Percentiles rank a stretch among this genome's conserved stretches.
phyloP scores from a whole-genome alignment of 208 protist species.

The Leishmania braziliensis region DNA sequence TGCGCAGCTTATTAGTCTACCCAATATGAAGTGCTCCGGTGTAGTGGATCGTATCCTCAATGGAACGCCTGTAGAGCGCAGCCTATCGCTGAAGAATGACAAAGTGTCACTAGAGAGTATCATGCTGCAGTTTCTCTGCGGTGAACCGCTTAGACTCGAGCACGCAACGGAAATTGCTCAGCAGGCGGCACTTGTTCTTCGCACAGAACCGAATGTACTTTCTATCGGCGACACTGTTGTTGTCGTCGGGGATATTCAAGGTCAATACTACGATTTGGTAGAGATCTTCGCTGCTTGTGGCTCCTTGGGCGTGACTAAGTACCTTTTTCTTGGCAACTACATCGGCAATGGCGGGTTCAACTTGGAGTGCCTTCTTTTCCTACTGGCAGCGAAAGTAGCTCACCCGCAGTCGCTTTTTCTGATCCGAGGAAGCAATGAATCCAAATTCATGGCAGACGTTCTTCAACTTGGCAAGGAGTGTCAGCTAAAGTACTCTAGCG shows the following conservation, averaged over 20 bases:
- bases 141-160: constrained; percentile 49
- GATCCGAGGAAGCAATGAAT: constrained; percentile 94
- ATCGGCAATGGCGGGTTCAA: constrained; percentile 97
- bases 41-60: not conserved
- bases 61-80: not conserved
- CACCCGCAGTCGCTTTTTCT: constrained; percentile 89
- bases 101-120: constrained; percentile 36
- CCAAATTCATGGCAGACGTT: constrained; percentile 82
- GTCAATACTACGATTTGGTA: constrained; percentile 92
- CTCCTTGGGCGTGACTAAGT: constrained; percentile 87
- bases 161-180: constrained; percentile 62
- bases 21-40: not conserved
- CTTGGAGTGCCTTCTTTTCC: constrained; percentile 96
- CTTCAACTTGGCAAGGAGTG: constrained; percentile 96
- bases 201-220: constrained; percentile 67
- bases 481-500: constrained; percentile 90
- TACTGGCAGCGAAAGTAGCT: constrained; percentile 96
- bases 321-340: constrained; percentile 99
- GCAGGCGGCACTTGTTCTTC: constrained; percentile 52
- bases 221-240: constrained; percentile 60
- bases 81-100: not conserved
- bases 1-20: not conserved
- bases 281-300: constrained; percentile 83
- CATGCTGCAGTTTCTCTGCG: constrained; percentile 67
- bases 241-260: constrained; percentile 95